phyloP scores from a whole-genome alignment of 306 rosid species.

The Alnus rubra region DNA sequence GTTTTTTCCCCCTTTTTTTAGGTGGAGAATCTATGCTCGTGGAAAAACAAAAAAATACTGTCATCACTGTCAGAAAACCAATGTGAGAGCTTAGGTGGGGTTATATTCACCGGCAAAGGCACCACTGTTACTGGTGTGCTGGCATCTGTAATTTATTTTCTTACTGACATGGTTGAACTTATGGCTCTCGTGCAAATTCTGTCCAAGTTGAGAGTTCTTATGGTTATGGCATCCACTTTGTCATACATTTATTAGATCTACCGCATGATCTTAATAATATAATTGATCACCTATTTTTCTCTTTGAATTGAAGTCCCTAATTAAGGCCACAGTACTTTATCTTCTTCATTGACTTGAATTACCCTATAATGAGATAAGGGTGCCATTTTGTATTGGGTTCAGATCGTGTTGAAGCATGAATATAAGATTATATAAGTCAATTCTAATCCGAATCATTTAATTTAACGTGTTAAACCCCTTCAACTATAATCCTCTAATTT shows the following conservation, averaged over 20 bases:
- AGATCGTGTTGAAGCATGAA: too few species aligned
- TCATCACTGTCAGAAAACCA: conserved; percentile 32
- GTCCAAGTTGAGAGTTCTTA: not conserved
- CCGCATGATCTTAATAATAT: not conserved
- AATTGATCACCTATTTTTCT: not conserved
- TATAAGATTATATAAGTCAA: too few species aligned
- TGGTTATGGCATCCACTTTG: not conserved
- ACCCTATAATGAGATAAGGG: too few species aligned
- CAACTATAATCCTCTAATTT: too few species aligned
- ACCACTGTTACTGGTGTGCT: conserved; percentile 16
- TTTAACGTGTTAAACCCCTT: too few species aligned
- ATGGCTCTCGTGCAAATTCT: not conserved
- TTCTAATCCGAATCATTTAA: too few species aligned
- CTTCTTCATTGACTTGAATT: too few species aligned
- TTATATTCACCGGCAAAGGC: not conserved
- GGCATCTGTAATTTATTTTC: conserved; percentile 22
- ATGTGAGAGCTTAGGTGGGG: conserved; percentile 17
- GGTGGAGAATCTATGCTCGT: conserved; percentile 25
- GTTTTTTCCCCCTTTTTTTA: not conserved
- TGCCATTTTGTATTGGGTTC: too few species aligned
- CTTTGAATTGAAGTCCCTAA: not conserved
- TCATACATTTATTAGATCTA: not conserved
- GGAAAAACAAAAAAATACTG: conserved; percentile 38
- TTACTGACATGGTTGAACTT: not conserved
- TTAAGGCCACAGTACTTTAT: too few species aligned